Evolutionary conservation across 2,329 filamentous ascomycete species (phyloP), one percentile per base, ranked within the genome.

Genomic region (Bisporella sp.): DNA sequence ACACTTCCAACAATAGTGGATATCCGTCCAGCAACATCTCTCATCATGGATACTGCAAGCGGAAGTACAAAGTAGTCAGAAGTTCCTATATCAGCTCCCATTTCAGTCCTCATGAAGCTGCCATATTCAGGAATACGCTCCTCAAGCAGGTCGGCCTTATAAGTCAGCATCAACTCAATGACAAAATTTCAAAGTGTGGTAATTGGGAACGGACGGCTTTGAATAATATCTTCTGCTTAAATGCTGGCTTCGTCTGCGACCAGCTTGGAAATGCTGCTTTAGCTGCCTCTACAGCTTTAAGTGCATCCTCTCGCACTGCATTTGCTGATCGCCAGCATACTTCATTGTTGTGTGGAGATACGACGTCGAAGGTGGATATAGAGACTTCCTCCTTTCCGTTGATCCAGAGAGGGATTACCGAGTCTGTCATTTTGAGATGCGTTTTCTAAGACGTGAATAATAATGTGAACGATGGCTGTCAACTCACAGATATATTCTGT

Each of bases 1-100:
- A 68, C 59, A 41, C 59, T 64, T 4, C 63, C 68, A 48, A 66
- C 59, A 46, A 67, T 58, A 30, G 54, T 59, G 5, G 55, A 57
- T 11, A 73, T 59, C 35, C 69, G 62, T 4, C 70, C 70, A 4
- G 71, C 72, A 5, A 71, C 65, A 50, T 74, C 71, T 13, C 66
- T 57, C 12, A 74, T 53, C 13, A 73, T 50, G 5, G 66, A 65
- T 13, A 62, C 60, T 4, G 68, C 59, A 8, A 62, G 52, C 3
- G 53, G 47, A 12, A 71, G 43, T 39, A 52, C 21, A 41, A 71
- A 67, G 7, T 61, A 57, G 45, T 64, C 66, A 72, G 49, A 41
- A 52, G 56, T 52, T 8, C 30, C 58, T 9, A 54, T 41, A 7
- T 68, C 56, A 32, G 67, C 66, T 12, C 72, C 74, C 1, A 77